These are phyloP conservation scores for Talaromyces marneffei DNA, from an alignment of 2,329 filamentous ascomycete species.

Conservation along the genomic window DNA sequence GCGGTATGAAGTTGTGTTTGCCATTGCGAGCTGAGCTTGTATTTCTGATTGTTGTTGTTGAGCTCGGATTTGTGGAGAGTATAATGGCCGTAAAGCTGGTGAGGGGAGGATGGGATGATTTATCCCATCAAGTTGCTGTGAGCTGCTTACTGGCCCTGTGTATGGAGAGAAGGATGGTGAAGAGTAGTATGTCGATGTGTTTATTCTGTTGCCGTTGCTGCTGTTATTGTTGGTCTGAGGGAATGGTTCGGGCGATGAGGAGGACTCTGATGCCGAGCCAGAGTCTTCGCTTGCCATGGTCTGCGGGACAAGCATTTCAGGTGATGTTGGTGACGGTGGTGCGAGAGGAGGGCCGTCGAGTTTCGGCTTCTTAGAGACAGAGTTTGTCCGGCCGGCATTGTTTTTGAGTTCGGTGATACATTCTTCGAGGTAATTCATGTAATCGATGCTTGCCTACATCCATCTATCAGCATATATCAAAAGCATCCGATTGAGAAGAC, in stretches of 20 bases:
- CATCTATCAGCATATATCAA: conserved; percentile 6
- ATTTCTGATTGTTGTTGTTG: background rate
- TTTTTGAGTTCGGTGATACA: conserved; percentile 76
- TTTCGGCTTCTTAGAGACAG: conserved; percentile 15
- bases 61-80: conserved; percentile 12
- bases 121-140: conserved; percentile 1
- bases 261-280: conserved; percentile 20
- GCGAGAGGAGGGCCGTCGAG: conserved; percentile 5
- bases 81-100: conserved; percentile 30
- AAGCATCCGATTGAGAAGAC: conserved; percentile 21
- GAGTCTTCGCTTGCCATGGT: conserved; percentile 20
- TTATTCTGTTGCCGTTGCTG: conserved; percentile 11
- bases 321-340: conserved; percentile 33
- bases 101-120: conserved; percentile 32
- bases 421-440: conserved; percentile 86
- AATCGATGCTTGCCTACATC: conserved; percentile 83
- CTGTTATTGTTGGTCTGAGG: conserved; percentile 10
- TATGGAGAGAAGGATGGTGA: conserved; percentile 32
- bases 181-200: conserved; percentile 19
- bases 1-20: conserved; percentile 20
- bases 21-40: background rate
- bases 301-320: conserved; percentile 25
- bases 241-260: conserved; percentile 31
- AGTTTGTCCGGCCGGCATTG: conserved; percentile 19
- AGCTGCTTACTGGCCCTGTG: conserved; percentile 14